phyloP scores from a whole-genome alignment of 768 basidiomycete genomes.

The Lactarius indigo region DNA sequence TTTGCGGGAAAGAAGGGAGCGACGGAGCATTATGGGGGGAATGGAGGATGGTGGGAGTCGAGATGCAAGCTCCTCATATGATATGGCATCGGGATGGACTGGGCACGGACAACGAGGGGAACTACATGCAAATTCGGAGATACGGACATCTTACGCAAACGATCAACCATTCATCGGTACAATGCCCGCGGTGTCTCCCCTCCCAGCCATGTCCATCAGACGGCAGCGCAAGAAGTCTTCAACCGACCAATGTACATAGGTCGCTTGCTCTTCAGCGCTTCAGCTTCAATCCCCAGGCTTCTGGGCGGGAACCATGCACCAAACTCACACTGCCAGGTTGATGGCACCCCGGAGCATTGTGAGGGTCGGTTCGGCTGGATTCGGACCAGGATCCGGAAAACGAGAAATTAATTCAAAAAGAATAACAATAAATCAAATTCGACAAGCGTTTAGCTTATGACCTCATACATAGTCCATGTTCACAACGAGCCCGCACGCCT shows the following conservation, averaged over 20 bases:
- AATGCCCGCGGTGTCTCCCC: neutral
- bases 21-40: slow-evolving; percentile 26
- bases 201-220: neutral
- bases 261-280: neutral
- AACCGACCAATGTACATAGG: neutral
- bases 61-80: neutral
- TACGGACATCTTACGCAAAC: neutral
- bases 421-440: neutral
- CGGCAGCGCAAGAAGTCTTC: neutral
- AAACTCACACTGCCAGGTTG: neutral
- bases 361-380: neutral
- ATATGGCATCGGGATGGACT: neutral
- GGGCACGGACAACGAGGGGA: neutral
- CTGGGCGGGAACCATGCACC: neutral
- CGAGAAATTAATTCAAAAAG: neutral
- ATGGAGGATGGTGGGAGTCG: neutral
- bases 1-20: slow-evolving; percentile 49
- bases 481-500: slow-evolving; percentile 9
- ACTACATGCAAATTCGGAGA: neutral
- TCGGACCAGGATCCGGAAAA: neutral
- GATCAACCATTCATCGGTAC: neutral
- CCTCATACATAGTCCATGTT: slow-evolving; percentile 7
- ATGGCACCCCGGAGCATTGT: neutral
- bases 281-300: neutral
- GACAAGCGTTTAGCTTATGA: neutral